Conservation (phyloP, 805 yeast species). For the Suhomyces canberraensis region DNA sequence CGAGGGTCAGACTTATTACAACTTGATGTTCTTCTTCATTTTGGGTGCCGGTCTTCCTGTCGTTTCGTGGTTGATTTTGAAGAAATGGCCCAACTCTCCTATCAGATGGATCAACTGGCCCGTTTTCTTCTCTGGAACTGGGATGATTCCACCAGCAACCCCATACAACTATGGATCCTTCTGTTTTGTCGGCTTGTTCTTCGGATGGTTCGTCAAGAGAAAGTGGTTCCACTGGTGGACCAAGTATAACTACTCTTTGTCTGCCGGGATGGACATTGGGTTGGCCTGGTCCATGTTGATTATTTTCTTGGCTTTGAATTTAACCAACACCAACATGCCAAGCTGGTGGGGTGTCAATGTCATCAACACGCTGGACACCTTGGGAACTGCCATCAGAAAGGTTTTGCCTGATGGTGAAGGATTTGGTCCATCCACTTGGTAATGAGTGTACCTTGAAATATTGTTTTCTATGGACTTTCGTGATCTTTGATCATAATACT, state of each 20-base stretch:
- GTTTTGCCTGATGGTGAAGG: slow-evolving; percentile 35
- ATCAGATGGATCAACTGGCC: slow-evolving; percentile 28
- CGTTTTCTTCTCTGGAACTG: slow-evolving; percentile 46
- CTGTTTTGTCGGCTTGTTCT: slow-evolving; percentile 35
- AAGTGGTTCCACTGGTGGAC: slow-evolving; percentile 44
- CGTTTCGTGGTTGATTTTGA: slow-evolving; percentile 36
- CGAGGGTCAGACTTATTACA: slow-evolving; percentile 20
- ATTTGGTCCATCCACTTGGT: neutral
- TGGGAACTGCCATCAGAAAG: slow-evolving; percentile 29
- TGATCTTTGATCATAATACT: no score
- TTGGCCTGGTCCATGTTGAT: slow-evolving; percentile 30
- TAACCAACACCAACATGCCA: slow-evolving; percentile 20
- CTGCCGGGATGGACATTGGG: slow-evolving; percentile 45
- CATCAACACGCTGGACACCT: slow-evolving; percentile 39
- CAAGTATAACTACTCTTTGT: slow-evolving; percentile 43
- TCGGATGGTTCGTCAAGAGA: slow-evolving; percentile 38
- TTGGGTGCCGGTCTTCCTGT: slow-evolving; percentile 37
- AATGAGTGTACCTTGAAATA: no score
- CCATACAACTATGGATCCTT: slow-evolving; percentile 62
- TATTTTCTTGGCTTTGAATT: slow-evolving; percentile 21
- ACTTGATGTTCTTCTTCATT: slow-evolving; percentile 36
- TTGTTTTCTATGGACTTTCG: no score
- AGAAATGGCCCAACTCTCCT: slow-evolving; percentile 40
- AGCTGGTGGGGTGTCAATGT: slow-evolving; percentile 70
- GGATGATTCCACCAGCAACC: slow-evolving; percentile 71